A percentile compares a stretch with the other conserved stretches of the same genome.
Conservation (phyloP, 2,329 filamentous ascomycete genomes). For the Camptophora hylomeconis region DNA sequence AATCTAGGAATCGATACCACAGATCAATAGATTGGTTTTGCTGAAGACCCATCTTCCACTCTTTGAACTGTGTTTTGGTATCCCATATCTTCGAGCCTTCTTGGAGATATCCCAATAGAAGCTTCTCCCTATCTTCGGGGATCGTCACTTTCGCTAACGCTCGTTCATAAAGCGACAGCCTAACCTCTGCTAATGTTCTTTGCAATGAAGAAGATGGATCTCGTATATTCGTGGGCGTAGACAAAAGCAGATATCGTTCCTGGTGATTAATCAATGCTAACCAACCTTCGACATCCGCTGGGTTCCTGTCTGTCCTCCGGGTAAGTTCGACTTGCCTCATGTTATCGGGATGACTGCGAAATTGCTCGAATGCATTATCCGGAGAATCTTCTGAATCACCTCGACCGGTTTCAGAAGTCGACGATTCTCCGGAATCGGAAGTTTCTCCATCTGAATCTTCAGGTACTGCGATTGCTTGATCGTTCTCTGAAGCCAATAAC, state of each 20-base stretch:
- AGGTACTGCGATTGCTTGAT: too few species aligned
- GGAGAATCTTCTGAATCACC: conserved; percentile 36
- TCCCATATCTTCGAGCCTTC: conserved; percentile 69
- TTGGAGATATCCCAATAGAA: conserved; percentile 57
- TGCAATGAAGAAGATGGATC: conserved; percentile 41
- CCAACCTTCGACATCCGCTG: conserved; percentile 60
- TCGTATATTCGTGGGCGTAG: conserved; percentile 30
- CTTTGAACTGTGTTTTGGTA: conserved; percentile 42
- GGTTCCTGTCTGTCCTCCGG: conserved; percentile 49
- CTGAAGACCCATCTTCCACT: conserved; percentile 50
- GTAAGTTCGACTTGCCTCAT: conserved; percentile 43
- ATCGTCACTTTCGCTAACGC: conserved; percentile 49
- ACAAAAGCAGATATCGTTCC: too few species aligned
- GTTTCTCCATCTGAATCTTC: conserved; percentile 35
- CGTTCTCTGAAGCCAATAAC: conserved; percentile 6
- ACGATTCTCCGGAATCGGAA: conserved; percentile 39
- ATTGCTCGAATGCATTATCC: conserved; percentile 43
- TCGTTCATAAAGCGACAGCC: conserved; percentile 65
- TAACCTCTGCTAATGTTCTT: conserved; percentile 63
- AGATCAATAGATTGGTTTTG: conserved; percentile 48
- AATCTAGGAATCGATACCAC: conserved; percentile 63
- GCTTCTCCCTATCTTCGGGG: conserved; percentile 37
- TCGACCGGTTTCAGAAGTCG: conserved; percentile 19
- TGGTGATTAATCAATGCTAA: conserved; percentile 68
- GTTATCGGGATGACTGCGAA: conserved; percentile 20